Evolutionary conservation across 2,329 filamentous ascomycete species (phyloP), one percentile per base, ranked within the genome.

Genomic region (Fusarium odoratissimum): DNA sequence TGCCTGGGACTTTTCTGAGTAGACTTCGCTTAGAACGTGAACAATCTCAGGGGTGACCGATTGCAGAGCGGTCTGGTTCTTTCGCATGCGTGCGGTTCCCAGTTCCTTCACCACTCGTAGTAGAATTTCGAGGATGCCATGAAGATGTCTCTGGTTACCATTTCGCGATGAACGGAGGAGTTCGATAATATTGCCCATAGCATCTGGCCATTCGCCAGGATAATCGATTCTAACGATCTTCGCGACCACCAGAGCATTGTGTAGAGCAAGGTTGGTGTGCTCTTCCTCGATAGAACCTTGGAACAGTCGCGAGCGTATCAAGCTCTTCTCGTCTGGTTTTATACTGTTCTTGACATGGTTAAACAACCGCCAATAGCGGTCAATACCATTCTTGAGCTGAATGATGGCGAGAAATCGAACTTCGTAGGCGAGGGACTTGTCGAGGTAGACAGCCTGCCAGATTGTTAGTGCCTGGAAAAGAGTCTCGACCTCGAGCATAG

Each of bases 361-460:
- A 87, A 94, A 79, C n/a, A 83, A 75, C 19, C 96, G 89, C 96
- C 96, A 99, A 82, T 95, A 94, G 80, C 92, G 95, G 80, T 98
- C 95, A 82, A 98, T 95, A 61, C 95, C 96, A 81, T 98, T 98
- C 81, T 98, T 98, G 60, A 99, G 87, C 80, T 97, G 93, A 75
- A 98, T 97, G 64, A 98, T 90, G 60, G 95, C 93, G 16, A 98
- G 91, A 78, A 97, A 95, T 69, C 96, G 93, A 59, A 95, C 89
- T 77, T 97, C 91, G 64, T 90, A 83, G 3, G 94, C 93, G 3
- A 97, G 85, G 4, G 90, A 90, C 69, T 90, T 91, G 83, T 97
- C 93, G 71, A 97, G 88, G 80, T 95, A 98, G 40, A 94, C 89
- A 75, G 91, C 88, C 92, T 97, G 78, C 37, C 37, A 51, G 25